Conservation (phyloP, 169 alveolate species). For the Perkinsus olseni region DNA sequence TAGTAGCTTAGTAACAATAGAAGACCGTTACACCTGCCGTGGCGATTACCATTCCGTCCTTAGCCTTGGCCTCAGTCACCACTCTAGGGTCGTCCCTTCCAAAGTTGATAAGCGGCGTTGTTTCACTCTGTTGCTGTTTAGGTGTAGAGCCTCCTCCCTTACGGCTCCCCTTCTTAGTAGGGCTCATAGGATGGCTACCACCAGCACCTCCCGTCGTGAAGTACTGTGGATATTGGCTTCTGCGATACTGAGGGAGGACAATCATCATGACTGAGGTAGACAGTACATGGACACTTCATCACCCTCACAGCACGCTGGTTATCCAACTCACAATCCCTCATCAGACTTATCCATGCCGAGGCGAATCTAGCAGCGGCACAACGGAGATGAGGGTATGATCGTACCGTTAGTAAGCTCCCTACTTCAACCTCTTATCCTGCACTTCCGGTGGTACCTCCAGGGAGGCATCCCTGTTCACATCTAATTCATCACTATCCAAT, state of each 20-base stretch:
- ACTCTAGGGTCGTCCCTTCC: neutral
- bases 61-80: neutral
- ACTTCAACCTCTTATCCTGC: neutral
- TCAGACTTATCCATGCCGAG: neutral
- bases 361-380: neutral
- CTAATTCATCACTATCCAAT: neutral
- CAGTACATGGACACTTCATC: neutral
- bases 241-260: neutral
- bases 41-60: neutral
- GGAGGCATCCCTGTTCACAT: neutral
- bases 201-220: neutral
- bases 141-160: neutral
- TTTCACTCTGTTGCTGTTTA: neutral
- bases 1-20: neutral
- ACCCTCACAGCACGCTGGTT: neutral
- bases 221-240: neutral
- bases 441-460: neutral
- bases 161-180: neutral
- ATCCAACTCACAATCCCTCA: neutral
- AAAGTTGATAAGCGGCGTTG: neutral
- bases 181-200: neutral
- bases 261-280: too few species aligned
- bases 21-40: too few species aligned
- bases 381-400: neutral
- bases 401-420: too few species aligned